Evolutionary conservation across 495 filamentous ascomycete species (phyloP).

Genomic region (Bathelium albidoporum): DNA sequence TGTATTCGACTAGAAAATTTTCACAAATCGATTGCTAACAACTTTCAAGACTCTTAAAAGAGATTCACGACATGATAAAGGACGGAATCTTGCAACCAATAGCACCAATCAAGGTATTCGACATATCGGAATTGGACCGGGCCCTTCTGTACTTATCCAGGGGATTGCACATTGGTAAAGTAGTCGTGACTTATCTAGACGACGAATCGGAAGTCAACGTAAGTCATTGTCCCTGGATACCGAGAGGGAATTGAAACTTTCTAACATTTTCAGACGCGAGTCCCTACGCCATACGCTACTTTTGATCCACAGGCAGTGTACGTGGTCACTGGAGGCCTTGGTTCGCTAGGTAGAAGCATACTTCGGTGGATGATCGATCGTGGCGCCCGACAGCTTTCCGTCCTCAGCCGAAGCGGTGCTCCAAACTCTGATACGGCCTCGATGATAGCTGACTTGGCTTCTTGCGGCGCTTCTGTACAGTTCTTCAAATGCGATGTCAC

Average conservation of each 20-base stretch:
- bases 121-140: slow-evolving; percentile 9
- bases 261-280: neutral
- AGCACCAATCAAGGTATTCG: neutral
- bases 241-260: slow-evolving; percentile 35
- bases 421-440: neutral
- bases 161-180: slow-evolving; percentile 27
- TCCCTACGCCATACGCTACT: neutral
- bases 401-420: neutral
- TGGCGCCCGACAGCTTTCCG: slow-evolving; percentile 1
- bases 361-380: neutral
- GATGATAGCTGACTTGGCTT: neutral
- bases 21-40: neutral
- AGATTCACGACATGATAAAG: neutral
- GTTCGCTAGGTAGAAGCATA: slow-evolving; percentile 30
- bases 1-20: neutral
- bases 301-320: slow-evolving; percentile 27
- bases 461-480: neutral
- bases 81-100: neutral
- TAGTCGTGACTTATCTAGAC: slow-evolving; percentile 44
- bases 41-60: neutral
- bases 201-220: slow-evolving; percentile 39
- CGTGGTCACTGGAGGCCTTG: slow-evolving; percentile 37
- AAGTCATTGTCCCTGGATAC: slow-evolving; percentile 48
- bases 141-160: neutral
- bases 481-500: neutral